Evolutionary conservation across 352 stramenopile genomes (phyloP), one percentile per base, ranked within the genome.

Genomic region (Elongisporangium anandrum): DNA sequence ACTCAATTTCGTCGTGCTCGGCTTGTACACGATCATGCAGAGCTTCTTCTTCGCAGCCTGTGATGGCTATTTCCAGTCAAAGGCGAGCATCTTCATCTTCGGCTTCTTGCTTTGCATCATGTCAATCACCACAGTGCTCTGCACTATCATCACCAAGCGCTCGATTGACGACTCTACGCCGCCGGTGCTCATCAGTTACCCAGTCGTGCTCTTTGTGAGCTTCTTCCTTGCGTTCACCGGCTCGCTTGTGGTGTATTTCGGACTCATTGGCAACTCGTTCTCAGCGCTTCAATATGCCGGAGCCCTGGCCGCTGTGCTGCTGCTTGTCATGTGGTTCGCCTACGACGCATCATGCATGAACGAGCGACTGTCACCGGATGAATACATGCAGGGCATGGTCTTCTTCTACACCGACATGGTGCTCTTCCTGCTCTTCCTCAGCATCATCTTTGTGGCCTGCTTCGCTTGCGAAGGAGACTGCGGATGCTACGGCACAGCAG

Each of bases 401-500:
- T 88, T 88, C 64, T 92, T 88, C 66, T 92, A 92, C 69, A 92
- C 82, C 3, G 82, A 92, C 56, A 89, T 90, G 72, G 79, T 89
- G 55, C 74, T 92, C 12, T 92, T 90, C 69, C 50, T 92, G 38
- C 60, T 90, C 48, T 92, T 92, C 64, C 52, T 92, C 21, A 81
- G 79, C 63, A 87, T 88, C 64, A 85, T 92, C 61, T 83, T 92
- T 63, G 74, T 92, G 26, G 76, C 78, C 16, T 92, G 79, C 52
- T 87, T 90, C 56, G 81, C 81, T 7, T 92, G 81, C 48, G 81
- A 92, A 68, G 81, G 81, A 39, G 81, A 90, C 57, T 88, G 81
- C 52, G 75, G 76, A 3, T 89, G 79, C 57, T 92, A 87, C 53
- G 79, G 81, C 19, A 87, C 82, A 10, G 79, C 82, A 3, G 82